Evolutionary conservation across 768 basidiomycete genomes (phyloP).

Genomic region (Boletus reticulatus): DNA sequence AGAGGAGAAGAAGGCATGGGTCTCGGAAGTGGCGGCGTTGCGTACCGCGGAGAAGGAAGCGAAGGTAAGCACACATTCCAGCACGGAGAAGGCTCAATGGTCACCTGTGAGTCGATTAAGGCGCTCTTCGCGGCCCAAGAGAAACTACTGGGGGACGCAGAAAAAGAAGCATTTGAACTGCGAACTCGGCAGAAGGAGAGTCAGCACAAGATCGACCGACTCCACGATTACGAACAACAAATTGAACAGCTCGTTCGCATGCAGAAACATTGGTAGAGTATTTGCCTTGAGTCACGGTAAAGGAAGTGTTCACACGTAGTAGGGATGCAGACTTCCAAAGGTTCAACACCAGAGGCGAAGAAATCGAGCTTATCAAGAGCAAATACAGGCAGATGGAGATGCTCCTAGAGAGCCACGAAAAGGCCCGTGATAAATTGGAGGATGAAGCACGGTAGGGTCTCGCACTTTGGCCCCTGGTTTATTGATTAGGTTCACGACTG

Average conservation of each 20-base stretch:
- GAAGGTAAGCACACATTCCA: constrained; percentile 40
- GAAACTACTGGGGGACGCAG: constrained; percentile 65
- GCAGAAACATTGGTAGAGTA: constrained; percentile 72
- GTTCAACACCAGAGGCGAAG: constrained; percentile 61
- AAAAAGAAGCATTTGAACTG: constrained; percentile 65
- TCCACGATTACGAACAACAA: constrained; percentile 83
- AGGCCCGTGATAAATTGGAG: constrained; percentile 52
- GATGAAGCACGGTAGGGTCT: constrained; percentile 53
- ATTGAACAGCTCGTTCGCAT: constrained; percentile 79
- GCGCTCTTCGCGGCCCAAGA: constrained; percentile 68
- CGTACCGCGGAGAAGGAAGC: constrained; percentile 71
- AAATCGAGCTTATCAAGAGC: constrained; percentile 54
- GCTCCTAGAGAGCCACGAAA: constrained; percentile 56
- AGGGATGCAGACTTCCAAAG: constrained; percentile 77
- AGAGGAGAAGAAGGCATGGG: constrained; percentile 80
- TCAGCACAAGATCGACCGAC: constrained; percentile 75
- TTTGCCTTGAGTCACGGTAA: background rate
- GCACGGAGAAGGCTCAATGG: background rate
- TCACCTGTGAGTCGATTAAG: constrained; percentile 32
- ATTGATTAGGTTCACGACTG: background rate
- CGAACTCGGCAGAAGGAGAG: constrained; percentile 75
- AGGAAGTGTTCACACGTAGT: constrained; percentile 9
- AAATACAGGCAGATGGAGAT: constrained; percentile 67
- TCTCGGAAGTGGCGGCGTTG: constrained; percentile 63
- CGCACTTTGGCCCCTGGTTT: background rate